Evolutionary conservation across 495 filamentous ascomycete genomes (phyloP), one percentile per base, ranked within the genome.

Genomic region (Penicillium pancosmium): DNA sequence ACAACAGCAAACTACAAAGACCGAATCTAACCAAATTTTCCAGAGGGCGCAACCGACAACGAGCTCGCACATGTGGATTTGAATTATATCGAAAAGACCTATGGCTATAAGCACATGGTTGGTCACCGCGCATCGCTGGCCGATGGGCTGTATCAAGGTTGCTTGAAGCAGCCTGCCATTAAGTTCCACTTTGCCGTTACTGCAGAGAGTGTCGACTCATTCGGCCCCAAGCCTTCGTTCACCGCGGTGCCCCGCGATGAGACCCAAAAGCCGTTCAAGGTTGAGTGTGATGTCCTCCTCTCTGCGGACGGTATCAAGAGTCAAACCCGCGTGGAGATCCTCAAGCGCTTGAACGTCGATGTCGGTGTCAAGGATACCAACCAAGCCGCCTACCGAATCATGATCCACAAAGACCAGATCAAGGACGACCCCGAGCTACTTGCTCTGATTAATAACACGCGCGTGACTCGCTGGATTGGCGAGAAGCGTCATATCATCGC

Each of bases 331-430:
- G 73, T 78, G 9, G 75, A 80, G 40, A 85, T 93, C 79, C 81
- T 91, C 15, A 73, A 79, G 51, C 60, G 70, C 16, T 73, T 89
- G 6, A 75, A 79, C 57, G 73, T 83, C 61, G 60, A 78, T 9
- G 82, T 82, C 23, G 75, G 83, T 52, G 84, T 90, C 68, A 78
- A 84, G 55, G 88, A 92, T 66, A 92, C 87, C 34, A 79, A 88
- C 33, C 86, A 93, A 67, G 89, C 89, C 15, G 90, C 89, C n/a
- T 93, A 92, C 79, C 83, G 90, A 13, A 92, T 94, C 76, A 89
- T 93, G 86, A 84, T 93, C 57, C 81, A 78, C 53, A 84, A 86
- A 15, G 78, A 82, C 44, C 80, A 91, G 61, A 85, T 91, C 82
- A 73, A 78, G 56, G 66, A 80, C 50, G 87, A 92, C 70, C 80